Base-by-base conservation (phyloP, 352 stramenopile species). In the Phytophthora pinifolia region DNA sequence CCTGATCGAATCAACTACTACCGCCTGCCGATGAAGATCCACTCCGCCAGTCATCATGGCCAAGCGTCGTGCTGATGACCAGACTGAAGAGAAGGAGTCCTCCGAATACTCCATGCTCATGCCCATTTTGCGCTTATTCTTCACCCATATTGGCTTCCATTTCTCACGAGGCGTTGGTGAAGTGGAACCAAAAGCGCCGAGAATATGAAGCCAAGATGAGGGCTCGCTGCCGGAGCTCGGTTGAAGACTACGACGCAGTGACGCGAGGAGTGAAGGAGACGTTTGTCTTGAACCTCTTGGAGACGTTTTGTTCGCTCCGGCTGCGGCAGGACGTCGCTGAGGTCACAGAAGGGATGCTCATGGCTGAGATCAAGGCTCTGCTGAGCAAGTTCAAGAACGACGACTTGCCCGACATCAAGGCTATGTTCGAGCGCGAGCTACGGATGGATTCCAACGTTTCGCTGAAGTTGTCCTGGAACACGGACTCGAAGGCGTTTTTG, bases 161-260 rank as follows among this genome's bases (percentile, higher is more conserved):
- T n/a, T n/a, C n/a, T n/a, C n/a, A n/a, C n/a, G n/a, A n/a, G n/a
- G n/a, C n/a, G n/a, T n/a, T n/a, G n/a, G n/a, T n/a, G n/a, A n/a
- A n/a, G n/a, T n/a, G n/a, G n/a, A n/a, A n/a, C n/a, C n/a, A n/a
- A n/a, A n/a, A n/a, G n/a, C n/a, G n/a, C n/a, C n/a, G n/a, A n/a
- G 43, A 50, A 17, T 50, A 50, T n/a, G 35, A 46, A 20, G 5
- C 46, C 15, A 46, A 46, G 27, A 14, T 51, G 9, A 29, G 9
- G 9, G 31, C 32, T 15, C 46, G 34, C 3, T 49, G 43, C 29
- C 29, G 14, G 2, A 10, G 20, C 10, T 17, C 29, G 6, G 43
- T 29, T 18, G 43, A 39, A 49, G n/a, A 39, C 9, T 49, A 39
- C 29, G 10, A 27, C 14, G n/a, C 15, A 3, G 22, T 53, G 17